Conservation (phyloP, 75 land plant genomes). For the Ceratopteris richardii region DNA sequence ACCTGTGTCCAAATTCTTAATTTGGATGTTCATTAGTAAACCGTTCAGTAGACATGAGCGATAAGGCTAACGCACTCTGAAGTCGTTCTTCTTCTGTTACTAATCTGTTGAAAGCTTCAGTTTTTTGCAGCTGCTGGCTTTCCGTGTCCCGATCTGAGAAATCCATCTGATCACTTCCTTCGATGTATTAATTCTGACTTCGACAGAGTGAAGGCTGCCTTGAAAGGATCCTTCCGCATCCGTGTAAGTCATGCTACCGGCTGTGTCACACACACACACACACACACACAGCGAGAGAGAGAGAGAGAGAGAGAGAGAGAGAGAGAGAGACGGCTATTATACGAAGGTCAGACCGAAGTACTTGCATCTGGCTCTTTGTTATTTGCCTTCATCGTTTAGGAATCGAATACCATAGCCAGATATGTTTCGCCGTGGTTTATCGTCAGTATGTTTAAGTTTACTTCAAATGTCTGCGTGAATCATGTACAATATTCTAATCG, state of each 20-base stretch:
- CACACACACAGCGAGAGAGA: too few species aligned
- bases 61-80: too few species aligned
- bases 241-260: conserved; percentile 11
- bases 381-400: neutral
- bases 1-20: too few species aligned
- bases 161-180: conserved; percentile 58
- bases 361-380: neutral
- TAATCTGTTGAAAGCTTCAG: conserved; percentile 19
- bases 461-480: too few species aligned
- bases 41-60: too few species aligned
- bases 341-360: neutral
- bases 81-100: conserved; percentile 2
- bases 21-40: too few species aligned
- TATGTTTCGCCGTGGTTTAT: too few species aligned
- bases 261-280: neutral
- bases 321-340: neutral
- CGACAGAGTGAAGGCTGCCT: conserved; percentile 28
- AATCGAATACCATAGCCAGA: too few species aligned
- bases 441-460: too few species aligned
- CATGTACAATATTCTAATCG: too few species aligned
- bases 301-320: neutral
- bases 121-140: conserved; percentile 82
- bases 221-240: conserved; percentile 34
- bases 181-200: conserved; percentile 38
- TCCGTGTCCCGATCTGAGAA: conserved; percentile 76